Evolutionary conservation across 192 early-diverging fungal genomes (phyloP), one percentile per base, ranked within the genome.

Genomic region (Coemansia sp.): DNA sequence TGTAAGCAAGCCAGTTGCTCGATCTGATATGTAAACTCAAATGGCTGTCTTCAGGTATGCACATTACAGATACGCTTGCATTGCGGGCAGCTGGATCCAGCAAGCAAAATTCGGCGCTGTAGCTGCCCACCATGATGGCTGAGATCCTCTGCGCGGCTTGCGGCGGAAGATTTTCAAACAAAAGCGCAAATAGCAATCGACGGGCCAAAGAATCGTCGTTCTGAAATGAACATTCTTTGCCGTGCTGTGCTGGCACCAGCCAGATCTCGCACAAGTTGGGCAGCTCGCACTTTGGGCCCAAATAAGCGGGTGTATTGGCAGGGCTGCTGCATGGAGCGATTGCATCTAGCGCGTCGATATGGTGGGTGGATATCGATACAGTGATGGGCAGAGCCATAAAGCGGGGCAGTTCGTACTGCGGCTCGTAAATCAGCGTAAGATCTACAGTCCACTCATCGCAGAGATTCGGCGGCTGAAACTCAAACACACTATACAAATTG

Each of bases 181-280:
- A 39, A 14, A 75, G 54, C 33, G 50, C 37, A 6, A 15, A 26
- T n/a, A 75, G 37, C 15, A 75, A 36, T 23, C 20, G 33, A 11
- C 40, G 13, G n/a, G 70, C 64, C 23, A 58, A 40, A 15, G 16
- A 23, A 44, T 15, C 18, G 12, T 3, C 35, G 23, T 49, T 26
- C 23, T 30, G 15, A 14, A 11, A 8, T 12, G 12, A 15, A 26
- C 1, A 14, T 31, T 28, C 30, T 2, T 14, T 44, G 23, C 23
- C 23, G 2, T 26, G 23, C 4, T 44, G 21, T 15, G 55, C 5
- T 38, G 33, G 46, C 2, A 15, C 14, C 38, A 74, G 51, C 72
- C 72, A 75, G 38, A 68, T 46, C 33, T 68, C 72, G 43, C 72
- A 64, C 39, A 65, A 5, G 28, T 56, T 55, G 11, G 55, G 65